These are phyloP conservation scores for Calocera cornea DNA, from an alignment of 768 basidiomycete genomes.

Conservation along the genomic window DNA sequence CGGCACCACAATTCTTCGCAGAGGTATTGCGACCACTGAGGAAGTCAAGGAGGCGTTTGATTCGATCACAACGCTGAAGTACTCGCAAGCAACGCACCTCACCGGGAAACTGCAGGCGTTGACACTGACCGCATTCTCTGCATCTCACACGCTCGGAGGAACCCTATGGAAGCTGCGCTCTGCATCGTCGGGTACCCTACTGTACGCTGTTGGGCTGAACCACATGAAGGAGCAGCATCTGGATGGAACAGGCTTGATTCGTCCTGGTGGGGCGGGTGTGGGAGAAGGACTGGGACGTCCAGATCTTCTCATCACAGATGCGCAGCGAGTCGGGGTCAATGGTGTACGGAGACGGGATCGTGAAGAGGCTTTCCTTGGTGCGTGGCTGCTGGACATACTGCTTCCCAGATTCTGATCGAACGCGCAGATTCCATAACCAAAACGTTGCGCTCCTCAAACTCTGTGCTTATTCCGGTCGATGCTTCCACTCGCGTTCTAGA, in stretches of 20 bases:
- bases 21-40: slow-evolving; percentile 55
- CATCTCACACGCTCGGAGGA: slow-evolving; percentile 90
- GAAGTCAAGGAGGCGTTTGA: slow-evolving; percentile 92
- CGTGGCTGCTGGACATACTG: neutral
- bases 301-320: slow-evolving; percentile 88
- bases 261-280: slow-evolving; percentile 47
- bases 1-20: slow-evolving; percentile 20
- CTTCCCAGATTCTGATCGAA: slow-evolving; percentile 10
- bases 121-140: slow-evolving; percentile 88
- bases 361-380: slow-evolving; percentile 73
- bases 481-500: slow-evolving; percentile 90
- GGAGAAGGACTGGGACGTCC: slow-evolving; percentile 80
- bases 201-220: slow-evolving; percentile 91
- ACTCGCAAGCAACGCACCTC: slow-evolving; percentile 89
- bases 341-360: slow-evolving; percentile 82
- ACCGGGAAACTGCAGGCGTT: slow-evolving; percentile 87
- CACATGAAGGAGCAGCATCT: slow-evolving; percentile 93
- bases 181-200: slow-evolving; percentile 85
- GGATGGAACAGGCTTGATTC: slow-evolving; percentile 80
- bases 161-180: slow-evolving; percentile 99
- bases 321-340: slow-evolving; percentile 66
- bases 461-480: slow-evolving; percentile 83
- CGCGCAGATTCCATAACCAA: slow-evolving; percentile 69
- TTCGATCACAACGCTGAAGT: slow-evolving; percentile 77
- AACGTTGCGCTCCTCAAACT: slow-evolving; percentile 66